These are phyloP conservation scores for Chlorophyllum brunneum DNA, from an alignment of 768 basidiomycete genomes.

Conservation along the genomic window DNA sequence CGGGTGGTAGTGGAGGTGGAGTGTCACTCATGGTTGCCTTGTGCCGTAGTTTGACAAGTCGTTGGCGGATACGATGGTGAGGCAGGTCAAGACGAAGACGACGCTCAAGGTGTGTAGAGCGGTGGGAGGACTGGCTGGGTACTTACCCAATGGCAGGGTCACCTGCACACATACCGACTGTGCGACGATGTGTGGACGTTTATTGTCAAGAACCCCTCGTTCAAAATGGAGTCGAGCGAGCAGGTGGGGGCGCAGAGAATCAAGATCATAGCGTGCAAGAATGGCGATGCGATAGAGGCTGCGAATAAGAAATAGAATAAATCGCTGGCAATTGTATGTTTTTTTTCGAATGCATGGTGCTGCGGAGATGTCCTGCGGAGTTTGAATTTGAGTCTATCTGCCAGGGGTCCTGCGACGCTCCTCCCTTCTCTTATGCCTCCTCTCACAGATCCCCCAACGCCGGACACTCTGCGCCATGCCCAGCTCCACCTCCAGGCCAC, in stretches of 20 bases:
- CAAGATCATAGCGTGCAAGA: constrained; percentile 99
- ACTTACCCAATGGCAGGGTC: constrained; percentile 49
- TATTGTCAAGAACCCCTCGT: constrained; percentile 86
- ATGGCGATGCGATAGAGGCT: constrained; percentile 81
- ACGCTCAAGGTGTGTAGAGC: constrained; percentile 68
- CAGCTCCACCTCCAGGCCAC: constrained; percentile 39
- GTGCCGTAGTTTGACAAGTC: constrained; percentile 87
- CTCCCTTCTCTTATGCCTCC: constrained; percentile 11
- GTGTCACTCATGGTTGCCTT: neutral
- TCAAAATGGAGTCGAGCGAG: constrained; percentile 95
- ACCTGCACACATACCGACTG: constrained; percentile 86
- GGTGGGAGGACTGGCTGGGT: neutral
- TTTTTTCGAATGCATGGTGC: no score
- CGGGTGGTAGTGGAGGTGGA: neutral
- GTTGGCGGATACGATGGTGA: constrained; percentile 87
- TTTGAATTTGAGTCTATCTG: constrained; percentile 12
- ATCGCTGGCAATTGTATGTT: neutral
- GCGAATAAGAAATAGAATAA: constrained; percentile 63
- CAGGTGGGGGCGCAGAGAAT: constrained; percentile 71
- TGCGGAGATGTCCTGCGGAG: constrained; percentile 20
- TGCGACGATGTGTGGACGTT: constrained; percentile 99
- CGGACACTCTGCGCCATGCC: constrained; percentile 48
- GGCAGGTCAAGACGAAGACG: constrained; percentile 93
- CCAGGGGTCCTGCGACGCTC: neutral
- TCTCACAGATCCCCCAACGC: constrained; percentile 59